Conservation (phyloP, 192 early-diverging fungal genomes). For the Coemansia sp. region DNA sequence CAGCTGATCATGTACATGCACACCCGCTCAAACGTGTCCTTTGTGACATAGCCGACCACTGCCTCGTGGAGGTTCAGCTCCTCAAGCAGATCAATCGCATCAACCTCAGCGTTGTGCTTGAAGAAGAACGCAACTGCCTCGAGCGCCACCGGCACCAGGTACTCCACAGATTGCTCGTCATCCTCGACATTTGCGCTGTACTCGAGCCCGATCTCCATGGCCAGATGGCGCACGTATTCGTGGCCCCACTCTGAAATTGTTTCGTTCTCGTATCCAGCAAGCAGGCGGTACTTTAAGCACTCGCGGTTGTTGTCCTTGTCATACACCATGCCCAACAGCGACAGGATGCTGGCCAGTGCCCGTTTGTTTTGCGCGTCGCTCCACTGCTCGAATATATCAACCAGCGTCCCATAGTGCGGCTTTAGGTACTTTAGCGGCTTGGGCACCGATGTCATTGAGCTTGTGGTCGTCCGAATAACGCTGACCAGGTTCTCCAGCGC, state of each 20-base stretch:
- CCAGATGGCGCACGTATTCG: slow-evolving; percentile 96
- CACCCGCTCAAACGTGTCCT: slow-evolving; percentile 90
- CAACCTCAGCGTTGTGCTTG: slow-evolving; percentile 96
- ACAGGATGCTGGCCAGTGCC: slow-evolving; percentile 92
- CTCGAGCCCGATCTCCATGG: slow-evolving; percentile 87
- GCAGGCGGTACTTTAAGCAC: slow-evolving; percentile 80
- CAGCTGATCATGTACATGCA: slow-evolving; percentile 95
- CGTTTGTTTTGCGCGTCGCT: slow-evolving; percentile 66
- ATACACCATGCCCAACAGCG: slow-evolving; percentile 96
- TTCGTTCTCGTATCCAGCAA: slow-evolving; percentile 71
- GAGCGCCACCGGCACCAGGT: slow-evolving; percentile 69
- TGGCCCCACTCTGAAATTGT: slow-evolving; percentile 94
- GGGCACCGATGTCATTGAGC: slow-evolving; percentile 99
- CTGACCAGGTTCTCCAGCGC: slow-evolving; percentile 86
- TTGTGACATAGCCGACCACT: slow-evolving; percentile 82
- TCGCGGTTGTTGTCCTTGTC: slow-evolving; percentile 82
- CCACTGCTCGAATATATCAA: slow-evolving; percentile 75
- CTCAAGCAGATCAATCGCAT: slow-evolving; percentile 93
- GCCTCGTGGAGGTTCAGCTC: slow-evolving; percentile 84
- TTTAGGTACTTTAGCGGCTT: slow-evolving; percentile 97
- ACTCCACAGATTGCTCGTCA: slow-evolving; percentile 65
- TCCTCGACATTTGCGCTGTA: slow-evolving; percentile 58
- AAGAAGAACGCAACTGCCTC: slow-evolving; percentile 94
- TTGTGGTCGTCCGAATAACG: slow-evolving; percentile 89
- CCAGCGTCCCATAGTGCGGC: slow-evolving; percentile 74